phyloP scores from a whole-genome alignment of 2,329 filamentous ascomycete species.

The Penicillium sp. region DNA sequence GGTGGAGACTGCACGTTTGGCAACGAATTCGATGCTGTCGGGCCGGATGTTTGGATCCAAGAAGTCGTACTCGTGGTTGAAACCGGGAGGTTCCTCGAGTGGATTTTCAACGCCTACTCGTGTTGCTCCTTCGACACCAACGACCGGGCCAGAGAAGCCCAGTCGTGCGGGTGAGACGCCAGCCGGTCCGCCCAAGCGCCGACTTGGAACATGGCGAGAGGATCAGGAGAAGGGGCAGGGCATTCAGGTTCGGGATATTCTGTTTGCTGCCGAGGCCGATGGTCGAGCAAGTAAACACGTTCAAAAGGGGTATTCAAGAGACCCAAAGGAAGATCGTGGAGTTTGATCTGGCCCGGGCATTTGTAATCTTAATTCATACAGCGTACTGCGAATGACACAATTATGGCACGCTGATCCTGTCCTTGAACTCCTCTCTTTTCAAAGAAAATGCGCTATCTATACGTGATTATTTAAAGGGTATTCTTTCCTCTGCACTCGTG shows the following conservation, averaged over 20 bases:
- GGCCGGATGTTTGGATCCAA: constrained; percentile 52
- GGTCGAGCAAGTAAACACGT: constrained; percentile 54
- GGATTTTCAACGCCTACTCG: constrained; percentile 43
- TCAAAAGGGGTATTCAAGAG: constrained; percentile 46
- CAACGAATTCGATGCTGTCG: constrained; percentile 62
- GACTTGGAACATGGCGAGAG: constrained; percentile 75
- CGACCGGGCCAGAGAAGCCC: constrained; percentile 33
- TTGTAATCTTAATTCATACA: constrained; percentile 24
- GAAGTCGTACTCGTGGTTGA: constrained; percentile 53
- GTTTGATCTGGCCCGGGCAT: constrained; percentile 23
- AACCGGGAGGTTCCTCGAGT: constrained; percentile 38
- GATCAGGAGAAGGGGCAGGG: constrained; percentile 73
- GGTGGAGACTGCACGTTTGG: constrained; percentile 79
- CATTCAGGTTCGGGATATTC: constrained; percentile 82
- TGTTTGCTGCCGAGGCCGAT: constrained; percentile 77
- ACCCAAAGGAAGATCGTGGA: constrained; percentile 43
- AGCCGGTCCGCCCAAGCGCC: constrained; percentile 52
- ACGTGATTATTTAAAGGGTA: background rate
- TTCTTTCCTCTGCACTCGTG: background rate
- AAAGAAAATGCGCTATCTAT: background rate
- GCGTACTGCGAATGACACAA: constrained; percentile 5
- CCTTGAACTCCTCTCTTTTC: no score
- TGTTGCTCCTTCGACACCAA: constrained; percentile 31
- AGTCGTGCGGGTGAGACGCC: constrained; percentile 33
- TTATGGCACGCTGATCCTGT: background rate